Evolutionary conservation across 208 protist species (phyloP).

Genomic region (Wallacemonas collosoma): DNA sequence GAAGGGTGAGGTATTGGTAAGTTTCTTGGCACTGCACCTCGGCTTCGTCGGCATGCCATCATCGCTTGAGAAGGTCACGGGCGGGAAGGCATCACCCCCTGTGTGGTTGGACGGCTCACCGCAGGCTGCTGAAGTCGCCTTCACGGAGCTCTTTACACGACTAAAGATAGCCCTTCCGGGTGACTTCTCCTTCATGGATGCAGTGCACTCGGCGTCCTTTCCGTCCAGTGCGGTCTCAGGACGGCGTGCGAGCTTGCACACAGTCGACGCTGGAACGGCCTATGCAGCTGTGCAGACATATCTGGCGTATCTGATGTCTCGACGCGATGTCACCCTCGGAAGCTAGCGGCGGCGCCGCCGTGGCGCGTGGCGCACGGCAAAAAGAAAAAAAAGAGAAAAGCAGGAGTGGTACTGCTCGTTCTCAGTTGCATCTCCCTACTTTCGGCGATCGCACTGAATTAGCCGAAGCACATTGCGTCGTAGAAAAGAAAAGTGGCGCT

Average conservation of each 20-base stretch:
- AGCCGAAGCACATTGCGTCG: too few relatives aligned
- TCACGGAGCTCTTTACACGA: conserved; percentile 58
- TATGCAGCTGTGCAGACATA: conserved; percentile 62
- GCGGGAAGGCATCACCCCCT: not conserved
- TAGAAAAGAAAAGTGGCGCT: too few relatives aligned
- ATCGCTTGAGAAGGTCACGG: too few relatives aligned
- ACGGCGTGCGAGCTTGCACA: not conserved
- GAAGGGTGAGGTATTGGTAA: conserved; percentile 52
- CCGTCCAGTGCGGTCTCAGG: not conserved
- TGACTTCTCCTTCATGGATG: conserved; percentile 56
- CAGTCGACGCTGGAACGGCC: conserved; percentile 25
- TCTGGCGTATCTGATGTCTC: conserved; percentile 64
- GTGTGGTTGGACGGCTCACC: conserved; percentile 79
- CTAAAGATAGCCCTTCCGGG: conserved; percentile 66
- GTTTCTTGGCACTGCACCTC: conserved; percentile 62
- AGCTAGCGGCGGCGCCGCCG: not conserved
- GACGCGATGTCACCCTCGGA: conserved; percentile 10
- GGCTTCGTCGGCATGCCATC: conserved; percentile 36
- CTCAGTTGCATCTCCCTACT: too few relatives aligned
- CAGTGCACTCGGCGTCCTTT: conserved; percentile 23
- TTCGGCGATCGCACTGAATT: too few relatives aligned
- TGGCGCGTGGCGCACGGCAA: too few relatives aligned
- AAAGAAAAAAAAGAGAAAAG: too few relatives aligned
- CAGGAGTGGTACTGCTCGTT: too few relatives aligned
- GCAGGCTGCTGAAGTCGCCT: conserved; percentile 35